Evolutionary conservation across 1,139 yeast genomes (phyloP).

Genomic region (Chernovozyma aurita): DNA sequence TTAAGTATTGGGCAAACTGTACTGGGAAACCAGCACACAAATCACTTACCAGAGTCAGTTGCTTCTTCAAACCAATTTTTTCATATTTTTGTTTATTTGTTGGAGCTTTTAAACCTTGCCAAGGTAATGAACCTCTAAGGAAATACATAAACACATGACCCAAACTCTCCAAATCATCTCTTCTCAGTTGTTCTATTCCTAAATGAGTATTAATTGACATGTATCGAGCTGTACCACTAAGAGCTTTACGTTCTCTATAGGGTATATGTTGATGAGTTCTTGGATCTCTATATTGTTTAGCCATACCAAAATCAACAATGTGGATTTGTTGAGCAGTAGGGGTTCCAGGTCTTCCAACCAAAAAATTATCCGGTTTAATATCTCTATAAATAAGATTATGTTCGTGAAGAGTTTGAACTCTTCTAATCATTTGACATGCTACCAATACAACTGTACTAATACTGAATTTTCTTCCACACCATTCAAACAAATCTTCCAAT

Average conservation of each 20-base stretch:
- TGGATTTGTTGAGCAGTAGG: constrained; percentile 52
- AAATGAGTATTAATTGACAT: constrained; percentile 97
- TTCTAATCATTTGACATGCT: constrained; percentile 86
- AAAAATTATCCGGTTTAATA: constrained; percentile 92
- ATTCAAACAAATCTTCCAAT: constrained; percentile 91
- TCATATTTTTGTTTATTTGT: constrained; percentile 93
- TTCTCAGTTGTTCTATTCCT: constrained; percentile 92
- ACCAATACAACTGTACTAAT: constrained; percentile 87
- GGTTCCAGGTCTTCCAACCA: constrained; percentile 68
- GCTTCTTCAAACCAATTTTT: constrained; percentile 75
- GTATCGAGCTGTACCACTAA: constrained; percentile 95
- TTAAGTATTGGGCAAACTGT: constrained; percentile 74
- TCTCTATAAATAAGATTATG: constrained; percentile 90
- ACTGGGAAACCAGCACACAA: constrained; percentile 67
- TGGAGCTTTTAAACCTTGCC: constrained; percentile 99
- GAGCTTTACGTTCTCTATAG: constrained; percentile 87
- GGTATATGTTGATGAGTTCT: constrained; percentile 94
- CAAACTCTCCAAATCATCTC: constrained; percentile 92
- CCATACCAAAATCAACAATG: constrained; percentile 92
- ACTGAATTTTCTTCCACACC: constrained; percentile 92
- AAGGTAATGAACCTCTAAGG: constrained; percentile 88
- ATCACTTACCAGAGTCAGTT: constrained; percentile 65
- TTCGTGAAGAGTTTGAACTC: constrained; percentile 84
- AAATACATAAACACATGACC: constrained; percentile 96
- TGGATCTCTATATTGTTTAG: constrained; percentile 94